Base-by-base conservation (phyloP, 2,329 filamentous ascomycete genomes). In the Trichoderma aggressivum region DNA sequence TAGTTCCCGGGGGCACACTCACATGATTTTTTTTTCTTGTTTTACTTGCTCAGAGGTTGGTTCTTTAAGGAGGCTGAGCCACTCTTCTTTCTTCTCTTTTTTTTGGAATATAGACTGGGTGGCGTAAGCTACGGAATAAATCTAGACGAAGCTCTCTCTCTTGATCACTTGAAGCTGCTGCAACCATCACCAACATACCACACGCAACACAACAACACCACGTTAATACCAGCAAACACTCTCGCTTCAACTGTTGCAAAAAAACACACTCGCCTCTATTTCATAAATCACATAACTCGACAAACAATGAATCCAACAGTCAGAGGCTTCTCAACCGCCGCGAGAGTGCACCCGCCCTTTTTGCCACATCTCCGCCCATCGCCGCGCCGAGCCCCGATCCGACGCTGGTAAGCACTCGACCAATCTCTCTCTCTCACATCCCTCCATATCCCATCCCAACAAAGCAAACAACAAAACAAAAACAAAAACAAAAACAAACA, bases 301-400 rank as follows among this genome's bases (percentile, higher is more conserved):
- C 18, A 34, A 7, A 2, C 8, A 39, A 62, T 56, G 56, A 58
- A 43, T 34, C 18, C 26, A 7, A 60, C 60, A 39, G 28, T 26
- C 12, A 60, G 65, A 60, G 18, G 74, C 59, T 80, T 81, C 75
- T 80, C 80, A 58, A 79, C 79, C 28, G 77, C 80, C 28, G 78
- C 79, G 43, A 79, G 76, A 60, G 78, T 80, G 55, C 77, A 81
- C 69, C 79, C 78, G 32, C 77, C 74, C 74, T 77, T 79, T 74
- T 76, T 81, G 50, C 77, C 78, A 39, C 77, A 78, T 66, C 71
- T 80, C 60, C 78, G 76, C 59, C 79, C 77, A 39, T 75, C 77
- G 10, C 76, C 77, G 16, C 74, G 76, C 56, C 75, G 76, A 47
- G 73, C 77, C 63, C 77, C 78, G 64, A 77, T 77, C 66, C 75